A percentile compares a stretch with the other conserved stretches of the same genome.
Evolutionary conservation across 768 basidiomycete species (phyloP).

Genomic region (Phlegmacium glaucopus): DNA sequence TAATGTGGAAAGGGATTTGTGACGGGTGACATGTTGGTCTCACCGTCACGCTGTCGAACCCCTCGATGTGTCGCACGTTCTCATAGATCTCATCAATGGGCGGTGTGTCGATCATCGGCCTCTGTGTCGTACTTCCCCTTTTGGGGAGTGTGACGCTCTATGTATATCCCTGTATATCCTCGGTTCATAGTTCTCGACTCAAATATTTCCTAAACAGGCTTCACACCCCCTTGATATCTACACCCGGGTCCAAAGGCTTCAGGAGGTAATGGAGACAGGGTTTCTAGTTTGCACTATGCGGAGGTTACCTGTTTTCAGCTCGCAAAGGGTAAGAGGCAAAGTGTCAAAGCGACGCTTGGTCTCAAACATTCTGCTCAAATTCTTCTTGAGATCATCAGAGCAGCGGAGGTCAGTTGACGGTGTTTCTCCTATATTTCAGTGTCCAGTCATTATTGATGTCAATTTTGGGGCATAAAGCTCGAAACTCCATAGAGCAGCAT

Average conservation of each 20-base stretch:
- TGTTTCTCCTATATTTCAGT: background rate
- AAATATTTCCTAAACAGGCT: too few species aligned
- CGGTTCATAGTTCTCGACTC: too few species aligned
- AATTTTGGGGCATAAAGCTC: constrained; percentile 9
- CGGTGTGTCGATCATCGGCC: too few species aligned
- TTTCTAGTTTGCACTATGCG: constrained; percentile 3
- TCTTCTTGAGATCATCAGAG: constrained; percentile 16
- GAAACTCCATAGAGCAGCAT: constrained; percentile 14
- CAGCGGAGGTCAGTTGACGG: constrained; percentile 13
- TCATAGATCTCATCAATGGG: too few species aligned
- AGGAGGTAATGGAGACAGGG: background rate
- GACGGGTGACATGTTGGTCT: too few species aligned
- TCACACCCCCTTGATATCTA: too few species aligned
- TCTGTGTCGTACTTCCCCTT: too few species aligned
- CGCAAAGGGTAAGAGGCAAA: constrained; percentile 6
- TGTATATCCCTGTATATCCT: too few species aligned
- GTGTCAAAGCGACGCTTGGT: constrained; percentile 13
- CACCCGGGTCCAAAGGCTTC: constrained; percentile 1
- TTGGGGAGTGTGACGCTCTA: too few species aligned
- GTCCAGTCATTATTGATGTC: background rate
- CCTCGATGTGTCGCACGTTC: too few species aligned
- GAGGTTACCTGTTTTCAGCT: constrained; percentile 8
- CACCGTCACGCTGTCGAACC: too few species aligned
- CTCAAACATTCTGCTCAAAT: constrained; percentile 16
- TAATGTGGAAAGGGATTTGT: too few species aligned